phyloP scores from a whole-genome alignment of 2,329 filamentous ascomycete genomes.

The Colletotrichum liaoningense region DNA sequence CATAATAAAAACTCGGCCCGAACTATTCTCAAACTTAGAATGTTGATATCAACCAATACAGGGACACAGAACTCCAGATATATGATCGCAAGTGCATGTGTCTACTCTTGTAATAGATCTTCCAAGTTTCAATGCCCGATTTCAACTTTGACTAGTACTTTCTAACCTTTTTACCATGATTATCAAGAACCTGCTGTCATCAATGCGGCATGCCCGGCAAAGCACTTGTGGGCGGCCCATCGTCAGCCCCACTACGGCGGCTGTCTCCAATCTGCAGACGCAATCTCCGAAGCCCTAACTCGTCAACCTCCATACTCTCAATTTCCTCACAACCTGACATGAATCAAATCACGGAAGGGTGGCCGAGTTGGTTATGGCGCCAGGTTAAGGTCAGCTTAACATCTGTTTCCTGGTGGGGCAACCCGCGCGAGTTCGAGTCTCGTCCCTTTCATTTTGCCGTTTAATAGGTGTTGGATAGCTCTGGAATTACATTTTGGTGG shows the following conservation, averaged over 20 bases:
- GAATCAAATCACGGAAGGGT: background rate
- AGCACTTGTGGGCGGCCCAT: background rate
- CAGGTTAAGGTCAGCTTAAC: slow-evolving; percentile 23
- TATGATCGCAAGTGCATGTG: no score
- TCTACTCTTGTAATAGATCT: no score
- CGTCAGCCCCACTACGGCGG: background rate
- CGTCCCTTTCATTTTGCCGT: background rate
- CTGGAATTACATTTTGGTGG: background rate
- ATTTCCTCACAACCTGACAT: accelerated
- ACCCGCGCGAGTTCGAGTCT: slow-evolving; percentile 21
- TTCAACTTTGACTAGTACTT: no score
- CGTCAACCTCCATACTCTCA: background rate
- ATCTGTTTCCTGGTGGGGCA: slow-evolving; percentile 21
- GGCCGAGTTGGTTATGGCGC: slow-evolving; percentile 22
- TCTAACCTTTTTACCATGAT: no score
- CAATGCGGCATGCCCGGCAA: no score
- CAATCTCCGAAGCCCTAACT: background rate
- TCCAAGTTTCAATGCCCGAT: no score
- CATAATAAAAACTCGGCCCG: no score
- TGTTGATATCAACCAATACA: no score
- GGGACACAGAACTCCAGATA: no score
- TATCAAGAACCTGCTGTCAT: no score
- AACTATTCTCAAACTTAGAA: no score
- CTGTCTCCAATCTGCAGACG: background rate
- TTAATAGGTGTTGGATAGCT: accelerated